phyloP scores from a whole-genome alignment of 768 basidiomycete genomes.

The Calvatia gigantea region DNA sequence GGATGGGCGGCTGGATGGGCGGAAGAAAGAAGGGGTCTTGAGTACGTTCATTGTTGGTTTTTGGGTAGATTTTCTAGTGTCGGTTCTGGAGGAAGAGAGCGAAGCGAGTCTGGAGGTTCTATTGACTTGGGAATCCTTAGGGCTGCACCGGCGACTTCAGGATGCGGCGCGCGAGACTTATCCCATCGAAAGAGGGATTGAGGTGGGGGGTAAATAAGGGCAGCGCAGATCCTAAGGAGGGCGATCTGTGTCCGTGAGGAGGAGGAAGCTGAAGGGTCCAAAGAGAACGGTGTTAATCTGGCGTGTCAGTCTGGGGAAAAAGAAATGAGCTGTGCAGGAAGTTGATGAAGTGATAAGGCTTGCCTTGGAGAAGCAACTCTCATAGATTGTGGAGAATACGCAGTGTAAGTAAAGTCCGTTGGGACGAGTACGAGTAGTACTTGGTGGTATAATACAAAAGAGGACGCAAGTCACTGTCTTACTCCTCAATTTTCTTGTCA shows the following conservation, averaged over 20 bases:
- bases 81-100: conserved; percentile 9
- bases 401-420: conserved; percentile 8
- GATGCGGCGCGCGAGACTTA: conserved; percentile 35
- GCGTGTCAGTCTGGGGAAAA: conserved; percentile 39
- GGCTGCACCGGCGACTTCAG: conserved; percentile 34
- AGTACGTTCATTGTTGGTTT: conserved; percentile 56
- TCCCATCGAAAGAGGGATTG: conserved; percentile 48
- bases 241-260: conserved; percentile 66
- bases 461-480: conserved; percentile 5
- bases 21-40: conserved; percentile 65
- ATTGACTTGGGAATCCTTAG: conserved; percentile 31
- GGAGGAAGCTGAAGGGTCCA: conserved; percentile 50
- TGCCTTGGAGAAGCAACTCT: conserved; percentile 39
- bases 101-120: conserved; percentile 16
- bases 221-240: conserved; percentile 61
- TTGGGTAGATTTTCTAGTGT: conserved; percentile 13
- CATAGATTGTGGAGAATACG: conserved; percentile 44
- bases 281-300: conserved; percentile 56
- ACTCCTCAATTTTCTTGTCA: conserved; percentile 6
- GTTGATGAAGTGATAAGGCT: conserved; percentile 14
- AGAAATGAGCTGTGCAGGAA: conserved; percentile 10
- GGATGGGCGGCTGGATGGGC: conserved; percentile 58
- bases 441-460: neutral
- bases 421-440: conserved; percentile 6
- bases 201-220: conserved; percentile 16